Evolutionary conservation across 2,329 filamentous ascomycete species (phyloP).

Genomic region (Cercospora zeae-maydis): DNA sequence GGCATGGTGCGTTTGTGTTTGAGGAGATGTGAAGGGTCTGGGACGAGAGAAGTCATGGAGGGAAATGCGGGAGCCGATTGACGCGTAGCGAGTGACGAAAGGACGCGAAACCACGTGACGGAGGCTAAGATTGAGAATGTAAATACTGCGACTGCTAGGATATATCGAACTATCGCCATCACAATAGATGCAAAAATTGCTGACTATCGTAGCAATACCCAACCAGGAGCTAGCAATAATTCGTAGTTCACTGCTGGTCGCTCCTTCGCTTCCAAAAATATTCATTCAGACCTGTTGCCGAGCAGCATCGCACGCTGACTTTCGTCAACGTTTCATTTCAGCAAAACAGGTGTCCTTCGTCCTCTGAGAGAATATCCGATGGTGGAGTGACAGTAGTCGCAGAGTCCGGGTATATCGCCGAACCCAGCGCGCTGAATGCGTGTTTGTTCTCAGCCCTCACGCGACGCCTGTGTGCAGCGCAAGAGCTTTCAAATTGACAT

Average conservation of each 20-base stretch:
- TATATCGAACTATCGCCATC: not conserved
- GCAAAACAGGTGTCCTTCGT: not conserved
- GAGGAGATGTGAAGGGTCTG: not conserved
- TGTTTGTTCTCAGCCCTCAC: not conserved
- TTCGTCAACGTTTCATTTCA: not conserved
- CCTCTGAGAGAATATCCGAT: not conserved
- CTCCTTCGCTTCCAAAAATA: not conserved
- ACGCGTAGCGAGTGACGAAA: not conserved
- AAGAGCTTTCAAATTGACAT: not conserved
- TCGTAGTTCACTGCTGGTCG: not conserved
- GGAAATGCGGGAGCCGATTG: not conserved
- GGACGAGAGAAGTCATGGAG: not conserved
- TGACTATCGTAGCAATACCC: not conserved
- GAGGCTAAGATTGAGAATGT: too few species aligned
- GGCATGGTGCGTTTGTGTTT: slow-evolving; percentile 55
- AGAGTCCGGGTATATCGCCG: not conserved
- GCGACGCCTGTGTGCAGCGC: not conserved
- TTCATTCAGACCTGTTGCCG: not conserved
- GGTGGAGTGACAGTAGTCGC: not conserved
- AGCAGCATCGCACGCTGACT: not conserved
- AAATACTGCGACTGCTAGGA: not conserved
- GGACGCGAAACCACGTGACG: not conserved
- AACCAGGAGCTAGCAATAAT: not conserved
- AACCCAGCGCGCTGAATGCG: not conserved
- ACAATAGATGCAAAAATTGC: not conserved